These are phyloP conservation scores for Sarocladium brachiariae DNA, from an alignment of 2,329 filamentous ascomycete species.

Conservation along the genomic window DNA sequence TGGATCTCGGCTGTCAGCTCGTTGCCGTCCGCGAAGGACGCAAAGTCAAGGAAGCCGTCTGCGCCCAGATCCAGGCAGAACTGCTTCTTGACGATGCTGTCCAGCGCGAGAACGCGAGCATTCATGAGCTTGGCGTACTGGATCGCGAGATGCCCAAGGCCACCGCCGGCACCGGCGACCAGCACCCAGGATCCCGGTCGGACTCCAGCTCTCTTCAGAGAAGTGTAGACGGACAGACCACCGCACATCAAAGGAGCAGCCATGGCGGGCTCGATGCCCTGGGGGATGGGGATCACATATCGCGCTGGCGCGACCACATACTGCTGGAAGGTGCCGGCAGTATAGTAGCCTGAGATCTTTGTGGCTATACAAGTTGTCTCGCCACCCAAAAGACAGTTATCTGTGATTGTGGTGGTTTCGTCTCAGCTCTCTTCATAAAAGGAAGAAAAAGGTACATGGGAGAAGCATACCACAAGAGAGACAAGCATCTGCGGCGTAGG, in stretches of 20 bases:
- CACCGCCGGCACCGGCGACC: constrained; percentile 52
- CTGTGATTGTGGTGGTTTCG: not conserved
- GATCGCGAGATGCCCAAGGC: constrained; percentile 12
- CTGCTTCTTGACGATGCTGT: not conserved
- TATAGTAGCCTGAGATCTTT: constrained; percentile 19
- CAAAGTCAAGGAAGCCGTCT: not conserved
- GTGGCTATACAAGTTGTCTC: constrained; percentile 14
- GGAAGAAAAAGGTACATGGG: too few species aligned
- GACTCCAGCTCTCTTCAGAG: constrained; percentile 60
- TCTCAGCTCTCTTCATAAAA: too few species aligned
- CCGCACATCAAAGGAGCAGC: constrained; percentile 60
- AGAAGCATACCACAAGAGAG: constrained; percentile 2
- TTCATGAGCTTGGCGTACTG: constrained; percentile 8
- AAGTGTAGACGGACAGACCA: constrained; percentile 62
- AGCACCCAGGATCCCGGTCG: constrained; percentile 63
- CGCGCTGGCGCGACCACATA: constrained; percentile 15
- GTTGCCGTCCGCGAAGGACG: not conserved
- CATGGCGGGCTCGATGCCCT: constrained; percentile 24
- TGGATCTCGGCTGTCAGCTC: not conserved
- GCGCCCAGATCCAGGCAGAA: constrained; percentile 1
- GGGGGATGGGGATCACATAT: constrained; percentile 39
- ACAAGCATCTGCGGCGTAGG: constrained; percentile 6
- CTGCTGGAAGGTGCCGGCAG: constrained; percentile 19
- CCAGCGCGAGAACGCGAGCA: not conserved
- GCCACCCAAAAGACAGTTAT: constrained; percentile 9